phyloP scores from a whole-genome alignment of 306 rosid genomes.

The Sindora glabra region DNA sequence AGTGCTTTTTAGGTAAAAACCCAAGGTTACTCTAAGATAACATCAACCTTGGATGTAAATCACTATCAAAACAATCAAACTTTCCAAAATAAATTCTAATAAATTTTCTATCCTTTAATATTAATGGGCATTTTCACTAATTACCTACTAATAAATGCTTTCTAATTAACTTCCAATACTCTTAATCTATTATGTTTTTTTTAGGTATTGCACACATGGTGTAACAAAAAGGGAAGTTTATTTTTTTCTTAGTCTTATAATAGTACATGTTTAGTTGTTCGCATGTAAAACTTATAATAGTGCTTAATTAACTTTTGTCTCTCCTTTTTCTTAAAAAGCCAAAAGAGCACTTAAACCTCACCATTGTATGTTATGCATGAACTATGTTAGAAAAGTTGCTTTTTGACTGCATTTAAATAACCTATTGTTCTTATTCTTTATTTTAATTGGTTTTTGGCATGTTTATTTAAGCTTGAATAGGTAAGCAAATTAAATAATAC shows the following conservation, averaged over 20 bases:
- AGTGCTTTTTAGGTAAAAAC: too few species aligned
- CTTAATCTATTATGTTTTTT: too few species aligned
- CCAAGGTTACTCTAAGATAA: too few species aligned
- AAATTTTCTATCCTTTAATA: too few species aligned
- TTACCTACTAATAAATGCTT: too few species aligned
- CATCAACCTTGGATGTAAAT: too few species aligned
- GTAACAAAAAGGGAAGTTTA: neutral
- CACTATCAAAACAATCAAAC: too few species aligned
- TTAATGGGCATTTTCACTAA: too few species aligned
- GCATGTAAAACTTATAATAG: neutral
- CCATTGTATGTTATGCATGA: slow-evolving; percentile 18
- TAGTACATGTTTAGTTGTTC: neutral
- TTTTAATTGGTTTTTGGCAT: neutral
- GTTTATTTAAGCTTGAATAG: neutral
- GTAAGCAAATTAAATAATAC: neutral
- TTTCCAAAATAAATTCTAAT: too few species aligned
- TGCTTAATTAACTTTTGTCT: slow-evolving; percentile 16
- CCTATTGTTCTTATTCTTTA: slow-evolving; percentile 16
- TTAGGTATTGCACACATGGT: too few species aligned
- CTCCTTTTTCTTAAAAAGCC: neutral
- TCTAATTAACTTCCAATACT: too few species aligned
- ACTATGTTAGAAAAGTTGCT: slow-evolving; percentile 15
- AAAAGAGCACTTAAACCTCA: slow-evolving; percentile 9
- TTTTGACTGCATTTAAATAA: slow-evolving; percentile 13
- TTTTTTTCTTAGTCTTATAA: neutral